Conservation (phyloP, 192 early-diverging fungal genomes). For the Phlyctochytrium planicorne region DNA sequence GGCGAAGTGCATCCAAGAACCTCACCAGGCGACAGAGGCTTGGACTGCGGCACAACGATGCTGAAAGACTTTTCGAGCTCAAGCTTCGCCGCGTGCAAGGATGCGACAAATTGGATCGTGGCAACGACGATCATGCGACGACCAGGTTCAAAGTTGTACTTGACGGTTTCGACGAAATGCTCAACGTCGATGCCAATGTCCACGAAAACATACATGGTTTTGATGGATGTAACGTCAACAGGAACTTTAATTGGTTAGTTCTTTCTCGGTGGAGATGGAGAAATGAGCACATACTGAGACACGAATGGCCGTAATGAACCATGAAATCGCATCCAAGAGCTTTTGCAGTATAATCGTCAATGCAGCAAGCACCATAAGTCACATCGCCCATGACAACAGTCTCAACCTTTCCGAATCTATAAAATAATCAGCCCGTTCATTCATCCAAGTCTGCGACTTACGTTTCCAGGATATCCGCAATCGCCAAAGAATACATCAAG, state of each 20-base stretch:
- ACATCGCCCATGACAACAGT: slow-evolving; percentile 98
- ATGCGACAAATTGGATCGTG: slow-evolving; percentile 92
- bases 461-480: slow-evolving; percentile 89
- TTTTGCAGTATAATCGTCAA: slow-evolving; percentile 94
- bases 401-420: slow-evolving; percentile 76
- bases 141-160: slow-evolving; percentile 79
- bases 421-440: slow-evolving; percentile 6
- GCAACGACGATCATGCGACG: slow-evolving; percentile 75
- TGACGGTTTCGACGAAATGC: slow-evolving; percentile 90
- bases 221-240: slow-evolving; percentile 89
- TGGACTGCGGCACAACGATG: slow-evolving; percentile 84
- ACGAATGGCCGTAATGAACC: slow-evolving; percentile 97
- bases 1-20: slow-evolving; percentile 96
- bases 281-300: slow-evolving; percentile 63
- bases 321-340: slow-evolving; percentile 95
- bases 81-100: slow-evolving; percentile 70
- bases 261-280: not conserved
- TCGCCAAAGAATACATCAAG: slow-evolving; percentile 88
- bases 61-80: slow-evolving; percentile 63
- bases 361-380: slow-evolving; percentile 98
- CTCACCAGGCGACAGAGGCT: slow-evolving; percentile 94
- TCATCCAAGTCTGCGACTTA: slow-evolving; percentile 22
- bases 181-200: slow-evolving; percentile 93
- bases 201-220: slow-evolving; percentile 98
- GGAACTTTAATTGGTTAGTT: too few species aligned